Conservation (phyloP, 768 basidiomycete species). For the Kondoa subrosea region DNA sequence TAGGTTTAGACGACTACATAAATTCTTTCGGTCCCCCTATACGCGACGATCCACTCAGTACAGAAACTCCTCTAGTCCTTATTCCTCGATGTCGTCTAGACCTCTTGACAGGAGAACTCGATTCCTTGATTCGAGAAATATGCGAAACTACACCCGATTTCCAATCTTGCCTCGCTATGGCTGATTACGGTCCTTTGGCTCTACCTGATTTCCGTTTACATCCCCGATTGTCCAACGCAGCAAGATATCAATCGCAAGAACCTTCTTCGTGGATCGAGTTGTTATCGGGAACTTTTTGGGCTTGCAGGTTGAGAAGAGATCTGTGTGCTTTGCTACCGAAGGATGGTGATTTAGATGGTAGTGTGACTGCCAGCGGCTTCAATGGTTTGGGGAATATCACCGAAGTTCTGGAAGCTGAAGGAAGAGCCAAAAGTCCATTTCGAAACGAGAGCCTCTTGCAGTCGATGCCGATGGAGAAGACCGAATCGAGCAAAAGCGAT, state of each 20-base stretch:
- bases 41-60: neutral
- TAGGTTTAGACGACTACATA: slow-evolving; percentile 1
- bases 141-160: slow-evolving; percentile 17
- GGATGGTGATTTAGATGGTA: no score
- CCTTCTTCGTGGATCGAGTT: neutral
- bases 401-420: neutral
- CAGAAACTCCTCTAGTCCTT: neutral
- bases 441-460: neutral
- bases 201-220: neutral
- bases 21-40: neutral
- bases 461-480: neutral
- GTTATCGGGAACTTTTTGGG: neutral
- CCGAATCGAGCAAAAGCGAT: neutral
- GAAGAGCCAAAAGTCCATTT: neutral
- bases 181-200: slow-evolving; percentile 14
- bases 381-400: slow-evolving; percentile 5
- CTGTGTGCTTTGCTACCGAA: neutral
- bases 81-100: neutral
- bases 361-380: neutral
- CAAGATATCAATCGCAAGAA: neutral
- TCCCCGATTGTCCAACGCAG: neutral
- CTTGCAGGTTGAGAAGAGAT: neutral
- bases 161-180: slow-evolving; percentile 7
- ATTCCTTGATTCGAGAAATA: slow-evolving; percentile 15
- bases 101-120: slow-evolving; percentile 13